Evolutionary conservation across 495 filamentous ascomycete genomes (phyloP).

Genomic region (Letharia columbiana): DNA sequence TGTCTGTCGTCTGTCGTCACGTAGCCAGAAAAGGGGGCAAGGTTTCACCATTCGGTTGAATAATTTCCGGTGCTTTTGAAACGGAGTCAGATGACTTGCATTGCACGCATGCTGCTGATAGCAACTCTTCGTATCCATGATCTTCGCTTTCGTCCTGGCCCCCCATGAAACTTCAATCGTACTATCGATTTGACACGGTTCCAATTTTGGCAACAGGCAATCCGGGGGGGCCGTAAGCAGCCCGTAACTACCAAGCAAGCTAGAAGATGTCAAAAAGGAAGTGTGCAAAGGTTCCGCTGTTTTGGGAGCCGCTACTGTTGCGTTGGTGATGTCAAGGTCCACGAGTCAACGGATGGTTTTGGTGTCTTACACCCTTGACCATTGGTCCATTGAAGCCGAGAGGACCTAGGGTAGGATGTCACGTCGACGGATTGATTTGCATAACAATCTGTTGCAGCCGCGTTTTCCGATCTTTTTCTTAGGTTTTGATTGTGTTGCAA

Average conservation of each 20-base stretch:
- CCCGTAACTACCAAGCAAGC: neutral
- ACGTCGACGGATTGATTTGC: neutral
- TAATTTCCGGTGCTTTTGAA: neutral
- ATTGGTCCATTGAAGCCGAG: neutral
- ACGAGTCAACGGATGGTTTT: neutral
- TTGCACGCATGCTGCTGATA: neutral
- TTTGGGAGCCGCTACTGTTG: neutral
- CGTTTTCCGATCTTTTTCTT: too few species aligned
- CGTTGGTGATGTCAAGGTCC: neutral
- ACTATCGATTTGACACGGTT: slow-evolving; percentile 1
- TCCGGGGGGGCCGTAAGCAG: slow-evolving; percentile 1
- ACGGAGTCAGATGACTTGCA: slow-evolving; percentile 1
- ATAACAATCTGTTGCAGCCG: neutral
- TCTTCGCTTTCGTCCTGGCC: neutral
- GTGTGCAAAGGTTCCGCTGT: neutral
- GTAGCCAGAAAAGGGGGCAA: slow-evolving; percentile 14
- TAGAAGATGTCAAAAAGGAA: neutral
- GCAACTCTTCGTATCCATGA: neutral
- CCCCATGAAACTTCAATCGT: neutral
- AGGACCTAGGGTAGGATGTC: neutral
- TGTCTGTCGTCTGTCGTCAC: neutral
- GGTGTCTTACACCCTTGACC: too few species aligned
- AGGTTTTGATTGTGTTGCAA: too few species aligned
- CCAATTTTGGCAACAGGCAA: slow-evolving; percentile 7
- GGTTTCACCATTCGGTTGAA: slow-evolving; percentile 4